Percentiles rank a stretch among this genome's conserved stretches.
These are phyloP conservation scores for Starmera dryadoides DNA, from an alignment of 805 yeast species.

Conservation along the genomic window DNA sequence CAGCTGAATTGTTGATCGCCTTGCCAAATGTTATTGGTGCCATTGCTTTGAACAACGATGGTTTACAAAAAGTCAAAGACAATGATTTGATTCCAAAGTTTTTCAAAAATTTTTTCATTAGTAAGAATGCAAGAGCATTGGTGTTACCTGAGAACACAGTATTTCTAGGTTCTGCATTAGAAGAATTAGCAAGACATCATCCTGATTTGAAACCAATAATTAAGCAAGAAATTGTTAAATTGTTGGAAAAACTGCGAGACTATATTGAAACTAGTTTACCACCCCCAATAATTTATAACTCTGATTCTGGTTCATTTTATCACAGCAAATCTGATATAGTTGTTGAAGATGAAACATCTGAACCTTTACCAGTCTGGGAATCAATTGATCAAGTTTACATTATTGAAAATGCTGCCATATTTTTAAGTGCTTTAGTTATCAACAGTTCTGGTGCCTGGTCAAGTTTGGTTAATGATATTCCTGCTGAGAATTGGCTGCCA, in stretches of 20 bases:
- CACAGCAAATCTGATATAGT: constrained; percentile 33
- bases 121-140: constrained; percentile 45
- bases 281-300: constrained; percentile 37
- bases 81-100: constrained; percentile 31
- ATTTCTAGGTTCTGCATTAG: constrained; percentile 60
- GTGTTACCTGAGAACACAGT: constrained; percentile 45
- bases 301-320: constrained; percentile 34
- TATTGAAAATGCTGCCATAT: constrained; percentile 39
- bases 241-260: constrained; percentile 39
- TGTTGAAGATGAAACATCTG: constrained; percentile 33
- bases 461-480: constrained; percentile 21
- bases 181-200: constrained; percentile 78
- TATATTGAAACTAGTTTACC: constrained; percentile 26
- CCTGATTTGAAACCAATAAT: constrained; percentile 62
- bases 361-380: constrained; percentile 45
- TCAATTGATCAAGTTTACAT: constrained; percentile 34
- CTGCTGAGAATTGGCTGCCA: constrained; percentile 38
- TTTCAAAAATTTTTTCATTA: constrained; percentile 44
- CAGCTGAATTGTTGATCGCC: constrained; percentile 49
- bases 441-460: constrained; percentile 9
- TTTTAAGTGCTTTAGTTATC: constrained; percentile 20
- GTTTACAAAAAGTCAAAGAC: constrained; percentile 47
- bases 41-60: constrained; percentile 68
- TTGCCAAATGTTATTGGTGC: constrained; percentile 80
- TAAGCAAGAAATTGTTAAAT: constrained; percentile 34